Percentiles rank a stretch among this genome's conserved stretches.
Conservation (phyloP, 2,329 filamentous ascomycete genomes). For the Intubia oerlemansii region DNA sequence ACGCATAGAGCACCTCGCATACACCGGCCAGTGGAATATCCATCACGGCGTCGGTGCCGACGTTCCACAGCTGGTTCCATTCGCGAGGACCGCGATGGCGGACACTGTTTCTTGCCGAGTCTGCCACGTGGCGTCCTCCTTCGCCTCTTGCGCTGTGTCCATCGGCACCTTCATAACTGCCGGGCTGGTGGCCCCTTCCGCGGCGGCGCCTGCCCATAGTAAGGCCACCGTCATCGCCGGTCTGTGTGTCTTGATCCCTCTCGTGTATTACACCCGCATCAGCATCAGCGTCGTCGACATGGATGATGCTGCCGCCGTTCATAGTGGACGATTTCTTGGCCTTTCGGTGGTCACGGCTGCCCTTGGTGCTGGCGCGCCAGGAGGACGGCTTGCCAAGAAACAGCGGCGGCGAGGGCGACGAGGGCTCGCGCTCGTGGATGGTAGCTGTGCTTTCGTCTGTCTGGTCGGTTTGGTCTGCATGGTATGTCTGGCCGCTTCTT, state of each 20-base stretch:
- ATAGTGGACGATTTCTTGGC: conserved; percentile 10
- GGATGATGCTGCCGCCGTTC: conserved; percentile 9
- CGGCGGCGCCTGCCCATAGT: conserved; percentile 5
- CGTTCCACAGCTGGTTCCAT: conserved; percentile 74
- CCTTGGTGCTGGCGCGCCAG: conserved; percentile 2
- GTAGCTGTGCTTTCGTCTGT: too few species aligned
- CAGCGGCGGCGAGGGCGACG: conserved; percentile 7
- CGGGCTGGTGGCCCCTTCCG: too few species aligned
- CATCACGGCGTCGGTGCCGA: conserved; percentile 91
- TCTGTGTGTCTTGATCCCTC: too few species aligned
- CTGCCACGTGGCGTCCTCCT: too few species aligned
- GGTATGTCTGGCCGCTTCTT: too few species aligned
- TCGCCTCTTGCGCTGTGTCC: too few species aligned
- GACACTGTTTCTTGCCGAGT: too few species aligned
- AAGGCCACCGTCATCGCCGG: conserved; percentile 9
- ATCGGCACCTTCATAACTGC: too few species aligned
- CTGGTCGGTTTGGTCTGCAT: background rate
- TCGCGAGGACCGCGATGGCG: conserved; percentile 18
- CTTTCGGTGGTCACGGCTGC: conserved; percentile 11
- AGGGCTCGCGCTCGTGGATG: conserved; percentile 7
- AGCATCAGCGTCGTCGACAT: too few species aligned
- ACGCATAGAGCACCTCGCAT: conserved; percentile 84
- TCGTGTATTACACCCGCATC: too few species aligned
- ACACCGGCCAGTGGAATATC: conserved; percentile 89
- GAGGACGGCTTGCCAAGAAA: conserved; percentile 3